Evolutionary conservation across 2,329 filamentous ascomycete species (phyloP).

Genomic region (Diplodia sapinea): DNA sequence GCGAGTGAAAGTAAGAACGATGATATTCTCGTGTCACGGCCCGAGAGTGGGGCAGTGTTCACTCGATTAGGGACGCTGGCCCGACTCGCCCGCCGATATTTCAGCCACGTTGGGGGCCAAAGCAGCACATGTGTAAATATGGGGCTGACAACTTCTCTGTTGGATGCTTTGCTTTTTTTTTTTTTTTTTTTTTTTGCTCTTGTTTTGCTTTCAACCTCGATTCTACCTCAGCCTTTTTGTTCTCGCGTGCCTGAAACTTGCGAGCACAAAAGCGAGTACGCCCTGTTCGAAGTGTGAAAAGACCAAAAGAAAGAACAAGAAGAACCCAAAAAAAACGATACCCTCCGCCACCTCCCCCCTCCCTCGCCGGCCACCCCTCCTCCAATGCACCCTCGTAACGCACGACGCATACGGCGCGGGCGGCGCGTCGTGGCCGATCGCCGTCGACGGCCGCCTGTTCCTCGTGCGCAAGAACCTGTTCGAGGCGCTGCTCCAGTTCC

Average conservation of each 20-base stretch:
- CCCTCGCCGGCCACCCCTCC: conserved; percentile 9
- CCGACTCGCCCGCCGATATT: not conserved
- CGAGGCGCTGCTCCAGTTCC: conserved; percentile 22
- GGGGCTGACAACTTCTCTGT: no score
- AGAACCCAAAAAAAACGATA: not conserved
- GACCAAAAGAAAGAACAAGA: not conserved
- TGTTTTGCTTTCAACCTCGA: no score
- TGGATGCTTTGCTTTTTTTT: no score
- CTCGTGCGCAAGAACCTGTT: conserved; percentile 20
- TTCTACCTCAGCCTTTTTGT: no score
- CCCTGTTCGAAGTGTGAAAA: no score
- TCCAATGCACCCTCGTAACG: conserved; percentile 1
- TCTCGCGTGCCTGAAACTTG: no score
- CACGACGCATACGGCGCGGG: not conserved
- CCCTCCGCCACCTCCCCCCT: not conserved
- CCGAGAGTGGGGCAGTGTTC: not conserved
- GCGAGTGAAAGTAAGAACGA: not conserved
- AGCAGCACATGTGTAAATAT: not conserved
- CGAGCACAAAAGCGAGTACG: no score
- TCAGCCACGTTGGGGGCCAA: not conserved
- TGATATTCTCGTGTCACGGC: not conserved
- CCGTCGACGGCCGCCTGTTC: not conserved
- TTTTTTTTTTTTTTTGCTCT: no score
- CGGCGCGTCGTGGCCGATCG: not conserved
- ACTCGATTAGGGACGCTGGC: not conserved